Evolutionary conservation across 257 asterid species (phyloP).

Genomic region (Cordia subcordata): DNA sequence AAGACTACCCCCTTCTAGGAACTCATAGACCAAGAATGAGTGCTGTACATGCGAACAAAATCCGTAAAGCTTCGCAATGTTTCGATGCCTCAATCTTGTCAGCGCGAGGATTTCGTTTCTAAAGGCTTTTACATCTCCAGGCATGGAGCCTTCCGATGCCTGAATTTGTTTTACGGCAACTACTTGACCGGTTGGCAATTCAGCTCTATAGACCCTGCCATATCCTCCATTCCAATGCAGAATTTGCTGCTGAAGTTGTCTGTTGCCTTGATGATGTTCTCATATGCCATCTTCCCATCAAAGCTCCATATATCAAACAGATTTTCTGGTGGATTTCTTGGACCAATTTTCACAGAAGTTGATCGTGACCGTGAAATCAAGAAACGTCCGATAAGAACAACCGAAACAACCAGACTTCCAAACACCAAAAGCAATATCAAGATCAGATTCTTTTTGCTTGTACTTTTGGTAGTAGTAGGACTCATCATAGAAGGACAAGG

Average conservation of each 20-base stretch:
- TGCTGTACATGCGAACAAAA: conserved; percentile 26
- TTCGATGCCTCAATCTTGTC: conserved; percentile 28
- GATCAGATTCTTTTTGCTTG: not conserved
- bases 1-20: conserved; percentile 32
- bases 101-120: conserved; percentile 24
- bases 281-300: conserved; percentile 24
- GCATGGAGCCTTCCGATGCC: conserved; percentile 4
- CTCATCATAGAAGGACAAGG: conserved; percentile 13
- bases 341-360: not conserved
- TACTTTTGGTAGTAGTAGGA: not conserved
- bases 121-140: conserved; percentile 8
- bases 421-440: conserved; percentile 10
- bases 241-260: conserved; percentile 14
- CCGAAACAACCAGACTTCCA: conserved; percentile 14
- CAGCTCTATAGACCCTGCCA: conserved; percentile 31
- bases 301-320: conserved; percentile 19
- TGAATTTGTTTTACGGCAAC: conserved; percentile 34
- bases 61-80: conserved; percentile 34
- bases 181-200: conserved; percentile 19
- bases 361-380: not conserved
- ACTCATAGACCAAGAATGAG: conserved; percentile 29
- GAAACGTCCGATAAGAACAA: conserved; percentile 9
- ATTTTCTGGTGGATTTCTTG: conserved; percentile 1
- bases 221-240: conserved; percentile 34
- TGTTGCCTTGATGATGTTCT: conserved; percentile 26